Percentiles rank a stretch among this genome's conserved stretches.
Evolutionary conservation across 2,329 filamentous ascomycete genomes (phyloP).

Genomic region (Pleomassaria siparia): DNA sequence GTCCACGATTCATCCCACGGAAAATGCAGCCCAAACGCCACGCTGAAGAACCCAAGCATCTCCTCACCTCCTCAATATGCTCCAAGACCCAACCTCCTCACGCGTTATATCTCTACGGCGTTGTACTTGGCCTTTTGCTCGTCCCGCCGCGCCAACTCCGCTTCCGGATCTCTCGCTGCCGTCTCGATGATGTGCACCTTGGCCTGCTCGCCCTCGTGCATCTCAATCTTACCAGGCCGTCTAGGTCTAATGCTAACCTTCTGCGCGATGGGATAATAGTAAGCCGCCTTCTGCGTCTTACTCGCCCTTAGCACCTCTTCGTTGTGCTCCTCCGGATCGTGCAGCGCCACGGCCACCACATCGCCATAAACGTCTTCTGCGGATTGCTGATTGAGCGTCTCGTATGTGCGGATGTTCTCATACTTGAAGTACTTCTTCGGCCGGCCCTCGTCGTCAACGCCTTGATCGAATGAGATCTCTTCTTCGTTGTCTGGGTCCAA

Average conservation of each 20-base stretch:
- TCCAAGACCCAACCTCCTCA: no score
- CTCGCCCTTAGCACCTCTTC: conserved; percentile 38
- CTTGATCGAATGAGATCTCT: conserved; percentile 35
- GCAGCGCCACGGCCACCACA: conserved; percentile 58
- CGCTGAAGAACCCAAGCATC: not conserved
- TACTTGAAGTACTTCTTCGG: conserved; percentile 56
- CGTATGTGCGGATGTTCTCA: conserved; percentile 62
- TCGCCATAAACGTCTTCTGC: conserved; percentile 57
- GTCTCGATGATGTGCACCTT: conserved; percentile 57
- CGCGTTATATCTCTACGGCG: not conserved
- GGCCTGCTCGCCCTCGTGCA: conserved; percentile 46
- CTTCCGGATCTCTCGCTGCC: conserved; percentile 53
- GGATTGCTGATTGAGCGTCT: conserved; percentile 57
- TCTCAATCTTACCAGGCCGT: conserved; percentile 44
- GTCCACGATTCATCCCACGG: not conserved
- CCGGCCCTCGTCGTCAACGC: conserved; percentile 47
- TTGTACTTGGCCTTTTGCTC: conserved; percentile 50
- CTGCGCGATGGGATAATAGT: conserved; percentile 63
- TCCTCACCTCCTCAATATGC: no score
- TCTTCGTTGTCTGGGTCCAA: conserved; percentile 55
- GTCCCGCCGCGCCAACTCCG: conserved; percentile 51
- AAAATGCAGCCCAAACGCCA: not conserved
- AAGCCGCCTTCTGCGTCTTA: conserved; percentile 55
- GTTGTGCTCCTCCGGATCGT: conserved; percentile 51
- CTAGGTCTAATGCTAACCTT: conserved; percentile 55